Evolutionary conservation across 2,329 filamentous ascomycete species (phyloP), one percentile per base, ranked within the genome.

Genomic region (Fusarium sp.): DNA sequence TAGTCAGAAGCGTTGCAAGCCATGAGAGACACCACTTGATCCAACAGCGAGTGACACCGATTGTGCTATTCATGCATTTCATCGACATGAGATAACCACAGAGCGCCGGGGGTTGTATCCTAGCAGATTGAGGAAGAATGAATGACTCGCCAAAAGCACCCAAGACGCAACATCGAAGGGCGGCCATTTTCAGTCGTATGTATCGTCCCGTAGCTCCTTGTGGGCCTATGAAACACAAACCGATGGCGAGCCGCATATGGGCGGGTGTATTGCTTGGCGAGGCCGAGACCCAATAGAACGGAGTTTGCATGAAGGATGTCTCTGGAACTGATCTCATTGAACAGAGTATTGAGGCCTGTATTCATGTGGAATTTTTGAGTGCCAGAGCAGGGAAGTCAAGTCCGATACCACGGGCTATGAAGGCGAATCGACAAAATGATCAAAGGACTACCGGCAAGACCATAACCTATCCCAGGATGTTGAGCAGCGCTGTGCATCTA

Each of bases 241-340:
- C 36, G 61, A 74, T 70, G 75, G 73, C 62, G 66, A 77, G 73
- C 75, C 57, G 75, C 64, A 72, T 74, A 60, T 69, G 58, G 31
- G 28, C 36, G 49, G 42, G 51, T 39, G 55, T 59, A 58, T 49
- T 72, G 59, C 56, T 74, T 72, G 71, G 72, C 41, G 44, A 38
- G 48, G 55, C 47, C 52, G 56, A 59, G 48, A 59, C 44, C 69
- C 67, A 74, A 72, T 74, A 63, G 39, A 72, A 74, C 39, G 28
- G 35, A 47, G 36, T 65, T 55, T 56, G 56, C 51, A 58, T 58
- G 56, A 69, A 55, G 48, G 36, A 51, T 62, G 55, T 51, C 57
- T 45, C 41, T 55, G 13, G 52, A 66, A 48, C 26, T 20, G 57
- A 48, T 49, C 52, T 56, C 35, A 49, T 74, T 68, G 63, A 65